Base-by-base conservation (phyloP, 108 stramenopile species). In the Skeletonema potamos region DNA sequence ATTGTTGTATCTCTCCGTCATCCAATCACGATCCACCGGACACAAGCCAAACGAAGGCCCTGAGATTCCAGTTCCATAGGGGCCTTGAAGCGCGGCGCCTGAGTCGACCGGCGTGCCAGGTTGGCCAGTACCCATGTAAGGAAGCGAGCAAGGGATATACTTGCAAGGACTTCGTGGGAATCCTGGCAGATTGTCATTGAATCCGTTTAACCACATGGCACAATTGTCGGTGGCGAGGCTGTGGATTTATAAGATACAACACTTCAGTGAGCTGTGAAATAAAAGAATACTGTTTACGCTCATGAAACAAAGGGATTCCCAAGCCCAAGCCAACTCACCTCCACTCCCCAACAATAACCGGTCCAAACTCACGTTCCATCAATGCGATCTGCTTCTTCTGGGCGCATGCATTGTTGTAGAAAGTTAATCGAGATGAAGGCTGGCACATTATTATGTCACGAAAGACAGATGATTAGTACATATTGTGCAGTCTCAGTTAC, bases 201-300 rank as follows among this genome's bases (percentile, higher is more conserved):
- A 96, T 12, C 97, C 97, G 76, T 97, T 97, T 32, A 97, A 75
- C 97, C 97, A 96, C 91, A 96, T 92, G 54, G 93, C 94, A 68
- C 92, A 95, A 72, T 92, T 92, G 63, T 97, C 97, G 4, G 97
- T 97, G 0, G 97, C 97, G 57, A 97, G 79, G 67, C 81, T 41
- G 39, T 3, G 4, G 4, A 41, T 15, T 41, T 4, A 41, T 41
- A n/a, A 0, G 2, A 41, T 41, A n/a, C 0, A 41, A 41, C 15
- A 41, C 15, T 13, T 15, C 15, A 41, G 39, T 37, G 36, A 41
- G 39, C 1, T 41, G 39, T 4, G 15, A 2, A 41, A 41, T n/a
- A n/a, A 11, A n/a, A n/a, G n/a, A n/a, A n/a, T n/a, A 41, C 15
- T n/a, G 39, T 41, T 2, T 15, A 3, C 15, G n/a, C 1, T 3